Percentiles rank a stretch among this genome's conserved stretches.
Conservation (phyloP, 805 yeast species). For the Saccharomycopsis fodiens region DNA sequence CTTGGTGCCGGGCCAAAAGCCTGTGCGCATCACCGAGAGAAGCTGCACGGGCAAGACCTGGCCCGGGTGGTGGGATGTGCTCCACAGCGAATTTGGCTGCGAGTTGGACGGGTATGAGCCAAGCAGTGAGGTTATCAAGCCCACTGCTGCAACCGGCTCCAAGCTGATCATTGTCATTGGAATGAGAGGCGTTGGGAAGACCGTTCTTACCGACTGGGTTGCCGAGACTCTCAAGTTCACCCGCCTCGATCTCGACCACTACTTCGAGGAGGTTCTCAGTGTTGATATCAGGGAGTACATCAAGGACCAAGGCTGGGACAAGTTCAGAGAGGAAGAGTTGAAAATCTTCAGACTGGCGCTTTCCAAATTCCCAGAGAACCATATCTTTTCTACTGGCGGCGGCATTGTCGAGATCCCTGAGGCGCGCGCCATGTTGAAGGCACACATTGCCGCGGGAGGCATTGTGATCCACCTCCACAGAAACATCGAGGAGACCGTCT, state of each 20-base stretch:
- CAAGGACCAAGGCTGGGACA: slow-evolving; percentile 75
- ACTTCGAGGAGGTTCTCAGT: slow-evolving; percentile 49
- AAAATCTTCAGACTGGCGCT: slow-evolving; percentile 46
- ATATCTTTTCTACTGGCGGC: slow-evolving; percentile 91
- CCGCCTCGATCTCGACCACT: slow-evolving; percentile 69
- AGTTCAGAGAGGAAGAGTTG: slow-evolving; percentile 64
- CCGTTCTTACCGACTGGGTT: slow-evolving; percentile 76
- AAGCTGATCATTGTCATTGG: slow-evolving; percentile 78
- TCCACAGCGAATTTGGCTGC: slow-evolving; percentile 61
- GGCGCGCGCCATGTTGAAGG: slow-evolving; percentile 58
- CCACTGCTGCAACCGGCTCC: slow-evolving; percentile 31
- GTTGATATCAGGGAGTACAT: slow-evolving; percentile 53
- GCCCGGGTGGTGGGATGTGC: slow-evolving; percentile 99
- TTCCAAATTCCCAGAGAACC: slow-evolving; percentile 34
- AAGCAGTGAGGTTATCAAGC: slow-evolving; percentile 7
- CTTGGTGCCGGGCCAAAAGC: slow-evolving; percentile 38
- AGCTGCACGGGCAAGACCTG: slow-evolving; percentile 95
- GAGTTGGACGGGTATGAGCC: slow-evolving; percentile 63
- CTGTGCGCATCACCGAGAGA: slow-evolving; percentile 75
- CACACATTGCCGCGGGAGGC: slow-evolving; percentile 51
- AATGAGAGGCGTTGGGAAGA: slow-evolving; percentile 97
- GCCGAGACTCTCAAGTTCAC: slow-evolving; percentile 59
- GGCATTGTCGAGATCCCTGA: slow-evolving; percentile 77
- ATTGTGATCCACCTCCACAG: slow-evolving; percentile 88
- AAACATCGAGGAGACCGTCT: slow-evolving; percentile 70